A percentile compares a stretch with the other conserved stretches of the same genome.
phyloP scores from a whole-genome alignment of 768 basidiomycete species.

The Leccinum ochraceum region DNA sequence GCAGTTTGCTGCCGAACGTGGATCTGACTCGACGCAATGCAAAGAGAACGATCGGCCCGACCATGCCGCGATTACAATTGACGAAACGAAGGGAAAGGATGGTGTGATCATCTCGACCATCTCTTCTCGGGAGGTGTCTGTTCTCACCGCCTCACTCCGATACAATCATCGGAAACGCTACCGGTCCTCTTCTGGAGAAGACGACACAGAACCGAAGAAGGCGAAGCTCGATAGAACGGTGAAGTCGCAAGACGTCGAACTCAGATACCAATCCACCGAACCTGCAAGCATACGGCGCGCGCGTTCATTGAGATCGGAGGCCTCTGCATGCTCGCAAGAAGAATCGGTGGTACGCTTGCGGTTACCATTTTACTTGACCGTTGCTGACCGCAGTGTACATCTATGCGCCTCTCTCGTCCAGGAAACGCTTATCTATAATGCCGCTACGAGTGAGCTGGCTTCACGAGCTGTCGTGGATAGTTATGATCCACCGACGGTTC shows the following conservation, averaged over 20 bases:
- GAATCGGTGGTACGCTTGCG: conserved; percentile 11
- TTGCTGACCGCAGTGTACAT: background rate
- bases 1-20: background rate
- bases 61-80: background rate
- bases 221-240: conserved; percentile 13
- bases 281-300: conserved; percentile 46
- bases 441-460: conserved; percentile 4
- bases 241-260: background rate
- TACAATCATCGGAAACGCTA: conserved; percentile 16
- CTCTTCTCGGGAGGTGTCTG: background rate
- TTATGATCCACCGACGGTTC: conserved; percentile 24
- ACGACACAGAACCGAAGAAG: conserved; percentile 15
- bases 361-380: background rate
- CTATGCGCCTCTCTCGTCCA: conserved; percentile 10
- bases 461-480: background rate
- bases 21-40: background rate
- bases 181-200: conserved; percentile 7
- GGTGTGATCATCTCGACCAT: background rate
- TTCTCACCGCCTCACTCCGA: background rate
- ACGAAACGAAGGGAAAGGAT: background rate
- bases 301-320: conserved; percentile 37
- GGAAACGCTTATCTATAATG: conserved; percentile 10
- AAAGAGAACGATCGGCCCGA: background rate
- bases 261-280: conserved; percentile 27
- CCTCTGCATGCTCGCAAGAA: conserved; percentile 12